Conservation (phyloP, 2,329 filamentous ascomycete species). For the Grosmannia huntii region DNA sequence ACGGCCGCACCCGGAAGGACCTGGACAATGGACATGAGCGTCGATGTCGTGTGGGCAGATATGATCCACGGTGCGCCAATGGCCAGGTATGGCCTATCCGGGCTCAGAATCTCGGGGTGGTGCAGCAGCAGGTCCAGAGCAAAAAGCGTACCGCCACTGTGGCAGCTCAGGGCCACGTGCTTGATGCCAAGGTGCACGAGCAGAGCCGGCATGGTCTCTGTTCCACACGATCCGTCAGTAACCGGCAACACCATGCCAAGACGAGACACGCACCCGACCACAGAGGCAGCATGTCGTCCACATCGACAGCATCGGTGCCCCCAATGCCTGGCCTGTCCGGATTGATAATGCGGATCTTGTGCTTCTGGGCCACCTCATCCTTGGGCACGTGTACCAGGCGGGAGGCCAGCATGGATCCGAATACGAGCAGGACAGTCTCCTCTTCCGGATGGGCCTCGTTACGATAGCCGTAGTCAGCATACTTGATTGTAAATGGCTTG, state of each 20-base stretch:
- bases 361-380: slow-evolving; percentile 18
- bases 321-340: slow-evolving; percentile 24
- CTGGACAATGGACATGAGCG: slow-evolving; percentile 12
- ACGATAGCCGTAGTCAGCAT: slow-evolving; percentile 21
- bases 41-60: slow-evolving; percentile 14
- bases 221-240: neutral
- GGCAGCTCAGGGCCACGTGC: slow-evolving; percentile 17
- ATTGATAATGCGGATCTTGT: slow-evolving; percentile 21
- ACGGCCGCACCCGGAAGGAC: slow-evolving; percentile 14
- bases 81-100: slow-evolving; percentile 15
- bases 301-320: slow-evolving; percentile 17
- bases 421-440: slow-evolving; percentile 19
- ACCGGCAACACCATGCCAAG: too few species aligned
- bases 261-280: slow-evolving; percentile 15
- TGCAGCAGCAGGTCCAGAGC: slow-evolving; percentile 19
- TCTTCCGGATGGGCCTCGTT: slow-evolving; percentile 14
- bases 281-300: slow-evolving; percentile 12
- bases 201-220: slow-evolving; percentile 16
- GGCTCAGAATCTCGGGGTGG: slow-evolving; percentile 17
- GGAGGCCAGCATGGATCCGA: slow-evolving; percentile 16
- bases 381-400: slow-evolving; percentile 20
- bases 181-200: slow-evolving; percentile 20
- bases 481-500: slow-evolving; percentile 12
- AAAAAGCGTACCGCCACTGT: slow-evolving; percentile 20
- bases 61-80: slow-evolving; percentile 20